Percentiles rank a stretch among this genome's conserved stretches.
These are phyloP conservation scores for Waltiozyma solani DNA, from an alignment of 1,139 yeast genomes.

Conservation along the genomic window DNA sequence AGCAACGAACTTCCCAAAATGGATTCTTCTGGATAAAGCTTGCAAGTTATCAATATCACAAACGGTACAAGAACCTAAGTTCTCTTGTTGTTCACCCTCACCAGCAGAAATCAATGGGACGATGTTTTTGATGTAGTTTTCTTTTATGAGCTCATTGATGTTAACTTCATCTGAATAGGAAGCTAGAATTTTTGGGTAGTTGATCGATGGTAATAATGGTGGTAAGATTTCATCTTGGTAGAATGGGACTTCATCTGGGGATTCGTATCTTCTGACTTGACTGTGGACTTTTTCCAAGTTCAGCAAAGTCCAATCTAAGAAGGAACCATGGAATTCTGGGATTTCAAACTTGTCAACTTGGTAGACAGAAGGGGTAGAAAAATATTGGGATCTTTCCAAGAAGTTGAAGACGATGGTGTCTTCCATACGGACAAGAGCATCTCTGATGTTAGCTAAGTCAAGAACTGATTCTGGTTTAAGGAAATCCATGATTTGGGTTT, in stretches of 20 bases:
- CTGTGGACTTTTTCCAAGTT: conserved; percentile 76
- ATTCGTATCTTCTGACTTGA: conserved; percentile 81
- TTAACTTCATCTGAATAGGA: conserved; percentile 63
- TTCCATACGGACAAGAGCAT: conserved; percentile 84
- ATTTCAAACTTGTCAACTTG: conserved; percentile 43
- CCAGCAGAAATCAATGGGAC: conserved; percentile 66
- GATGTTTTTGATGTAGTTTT: conserved; percentile 57
- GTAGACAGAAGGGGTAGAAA: conserved; percentile 67
- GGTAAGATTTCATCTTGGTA: conserved; percentile 58
- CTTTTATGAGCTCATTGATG: conserved; percentile 60
- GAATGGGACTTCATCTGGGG: conserved; percentile 94
- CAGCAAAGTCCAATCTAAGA: conserved; percentile 75
- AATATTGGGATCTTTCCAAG: conserved; percentile 89
- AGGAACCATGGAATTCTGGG: conserved; percentile 67
- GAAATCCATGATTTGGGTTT: conserved; percentile 56
- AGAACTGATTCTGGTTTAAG: conserved; percentile 76
- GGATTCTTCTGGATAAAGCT: conserved; percentile 86
- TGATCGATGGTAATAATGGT: conserved; percentile 68
- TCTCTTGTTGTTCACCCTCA: conserved; percentile 72
- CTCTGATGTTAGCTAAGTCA: conserved; percentile 72
- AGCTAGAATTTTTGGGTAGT: conserved; percentile 75
- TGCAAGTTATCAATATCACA: conserved; percentile 84
- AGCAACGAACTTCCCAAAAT: conserved; percentile 95
- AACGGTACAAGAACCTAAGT: conserved; percentile 77
- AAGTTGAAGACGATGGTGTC: conserved; percentile 89